These are phyloP conservation scores for Mariannaea sp. DNA, from an alignment of 2,329 filamentous ascomycete species.

Conservation along the genomic window DNA sequence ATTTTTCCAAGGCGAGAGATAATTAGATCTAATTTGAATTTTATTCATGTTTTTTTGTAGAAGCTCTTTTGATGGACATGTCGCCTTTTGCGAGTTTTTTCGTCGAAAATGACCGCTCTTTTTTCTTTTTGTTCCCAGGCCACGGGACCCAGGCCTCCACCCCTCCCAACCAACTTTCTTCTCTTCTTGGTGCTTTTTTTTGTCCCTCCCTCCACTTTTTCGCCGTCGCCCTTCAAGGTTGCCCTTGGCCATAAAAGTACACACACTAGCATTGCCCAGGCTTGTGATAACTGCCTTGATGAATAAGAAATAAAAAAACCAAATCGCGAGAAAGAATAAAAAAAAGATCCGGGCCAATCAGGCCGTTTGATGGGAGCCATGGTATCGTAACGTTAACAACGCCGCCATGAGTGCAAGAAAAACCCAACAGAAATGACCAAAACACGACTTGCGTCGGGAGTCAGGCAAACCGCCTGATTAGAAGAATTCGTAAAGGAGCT, in stretches of 20 bases:
- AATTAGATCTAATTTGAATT: constrained; percentile 28
- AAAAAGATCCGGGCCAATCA: constrained; percentile 21
- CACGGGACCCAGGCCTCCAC: constrained; percentile 14
- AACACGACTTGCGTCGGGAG: constrained; percentile 11
- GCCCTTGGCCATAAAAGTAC: constrained; percentile 39
- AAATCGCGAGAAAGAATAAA: constrained; percentile 16
- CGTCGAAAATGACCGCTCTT: constrained; percentile 23
- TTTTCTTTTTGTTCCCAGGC: constrained; percentile 21
- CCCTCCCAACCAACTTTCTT: constrained; percentile 2
- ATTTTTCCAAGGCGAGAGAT: constrained; percentile 6
- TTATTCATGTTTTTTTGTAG: constrained; percentile 40
- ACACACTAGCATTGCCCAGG: constrained; percentile 37
- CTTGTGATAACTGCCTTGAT: constrained; percentile 23
- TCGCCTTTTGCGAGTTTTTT: constrained; percentile 38
- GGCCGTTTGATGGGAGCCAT: constrained; percentile 33
- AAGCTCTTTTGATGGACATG: constrained; percentile 28
- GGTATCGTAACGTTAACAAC: constrained; percentile 39
- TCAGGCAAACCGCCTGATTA: constrained; percentile 1
- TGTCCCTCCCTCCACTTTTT: constrained; percentile 31
- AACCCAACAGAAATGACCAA: constrained; percentile 20
- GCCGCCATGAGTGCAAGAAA: constrained; percentile 32
- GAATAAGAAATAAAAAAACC: constrained; percentile 28
- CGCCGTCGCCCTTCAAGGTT: constrained; percentile 33
- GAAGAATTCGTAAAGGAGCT: not conserved
- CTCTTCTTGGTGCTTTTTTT: constrained; percentile 12